These are phyloP conservation scores for Neonectria magnoliae DNA, from an alignment of 2,329 filamentous ascomycete species.

Conservation along the genomic window DNA sequence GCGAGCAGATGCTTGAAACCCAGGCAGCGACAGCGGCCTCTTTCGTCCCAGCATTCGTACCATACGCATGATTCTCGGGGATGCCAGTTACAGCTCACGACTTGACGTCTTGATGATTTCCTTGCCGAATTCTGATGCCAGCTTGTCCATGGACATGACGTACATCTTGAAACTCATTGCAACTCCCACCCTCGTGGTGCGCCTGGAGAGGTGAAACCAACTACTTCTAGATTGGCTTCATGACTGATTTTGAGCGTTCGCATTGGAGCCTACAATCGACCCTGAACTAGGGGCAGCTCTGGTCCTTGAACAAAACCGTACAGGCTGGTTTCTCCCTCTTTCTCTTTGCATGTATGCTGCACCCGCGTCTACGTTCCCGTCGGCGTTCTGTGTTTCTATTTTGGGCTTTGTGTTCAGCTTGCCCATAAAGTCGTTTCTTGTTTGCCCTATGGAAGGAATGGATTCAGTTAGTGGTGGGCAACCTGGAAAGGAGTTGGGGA, in stretches of 20 bases:
- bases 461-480: constrained; percentile 7
- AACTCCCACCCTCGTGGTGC: constrained; percentile 21
- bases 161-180: constrained; percentile 39
- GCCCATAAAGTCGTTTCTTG: constrained; percentile 11
- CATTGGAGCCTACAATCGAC: constrained; percentile 9
- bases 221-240: constrained; percentile 30
- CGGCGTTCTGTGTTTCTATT: constrained; percentile 19
- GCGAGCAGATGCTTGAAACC: constrained; percentile 32
- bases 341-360: constrained; percentile 17
- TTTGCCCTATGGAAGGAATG: constrained; percentile 16
- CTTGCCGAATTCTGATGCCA: constrained; percentile 40
- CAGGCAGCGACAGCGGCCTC: constrained; percentile 22
- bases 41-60: constrained; percentile 22
- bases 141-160: constrained; percentile 37
- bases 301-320: constrained; percentile 15
- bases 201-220: constrained; percentile 31
- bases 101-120: constrained; percentile 42
- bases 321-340: constrained; percentile 14
- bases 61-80: constrained; percentile 28
- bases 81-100: constrained; percentile 36
- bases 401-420: constrained; percentile 14
- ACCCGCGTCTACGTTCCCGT: constrained; percentile 3
- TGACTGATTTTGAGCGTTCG: constrained; percentile 26
- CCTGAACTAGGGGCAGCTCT: constrained; percentile 10
- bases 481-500: constrained; percentile 21